These are phyloP conservation scores for Aphanomyces euteiches DNA, from an alignment of 352 stramenopile species.

Conservation along the genomic window DNA sequence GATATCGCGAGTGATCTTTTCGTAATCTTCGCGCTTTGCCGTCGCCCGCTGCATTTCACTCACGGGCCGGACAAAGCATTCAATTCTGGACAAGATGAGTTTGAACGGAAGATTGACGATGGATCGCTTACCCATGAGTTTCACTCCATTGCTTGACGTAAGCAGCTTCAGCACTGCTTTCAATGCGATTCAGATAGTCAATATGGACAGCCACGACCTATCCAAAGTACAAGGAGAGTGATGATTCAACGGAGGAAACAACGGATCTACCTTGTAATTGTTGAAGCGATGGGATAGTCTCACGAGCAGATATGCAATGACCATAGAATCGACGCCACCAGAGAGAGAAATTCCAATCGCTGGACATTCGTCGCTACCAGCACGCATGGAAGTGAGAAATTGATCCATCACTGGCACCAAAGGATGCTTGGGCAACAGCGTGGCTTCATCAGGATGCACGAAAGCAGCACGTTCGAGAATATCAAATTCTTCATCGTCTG, in stretches of 20 bases:
- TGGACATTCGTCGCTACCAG: slow-evolving; percentile 34
- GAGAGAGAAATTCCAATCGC: slow-evolving; percentile 89
- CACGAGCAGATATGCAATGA: slow-evolving; percentile 91
- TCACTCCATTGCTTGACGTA: slow-evolving; percentile 91
- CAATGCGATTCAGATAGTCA: slow-evolving; percentile 95
- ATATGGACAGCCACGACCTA: slow-evolving; percentile 92
- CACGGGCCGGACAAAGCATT: slow-evolving; percentile 84
- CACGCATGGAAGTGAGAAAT: slow-evolving; percentile 56
- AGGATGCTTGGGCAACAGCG: slow-evolving; percentile 58
- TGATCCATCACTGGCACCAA: slow-evolving; percentile 69
- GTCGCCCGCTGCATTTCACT: slow-evolving; percentile 89
- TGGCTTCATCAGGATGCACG: slow-evolving; percentile 55
- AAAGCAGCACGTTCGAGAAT: slow-evolving; percentile 62
- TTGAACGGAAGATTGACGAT: background rate
- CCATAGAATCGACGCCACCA: slow-evolving; percentile 97
- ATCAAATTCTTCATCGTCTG: slow-evolving; percentile 45
- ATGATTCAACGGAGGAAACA: slow-evolving; percentile 17
- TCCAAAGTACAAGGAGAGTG: slow-evolving; percentile 32
- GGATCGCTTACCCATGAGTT: slow-evolving; percentile 33
- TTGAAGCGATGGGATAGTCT: slow-evolving; percentile 65
- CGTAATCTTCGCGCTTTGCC: slow-evolving; percentile 94
- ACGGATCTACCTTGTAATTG: slow-evolving; percentile 35
- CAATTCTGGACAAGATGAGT: slow-evolving; percentile 51
- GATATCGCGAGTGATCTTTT: slow-evolving; percentile 90
- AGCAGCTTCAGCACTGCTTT: slow-evolving; percentile 88